Conservation (phyloP, 108 stramenopile genomes). For the Cyclotella baltica region DNA sequence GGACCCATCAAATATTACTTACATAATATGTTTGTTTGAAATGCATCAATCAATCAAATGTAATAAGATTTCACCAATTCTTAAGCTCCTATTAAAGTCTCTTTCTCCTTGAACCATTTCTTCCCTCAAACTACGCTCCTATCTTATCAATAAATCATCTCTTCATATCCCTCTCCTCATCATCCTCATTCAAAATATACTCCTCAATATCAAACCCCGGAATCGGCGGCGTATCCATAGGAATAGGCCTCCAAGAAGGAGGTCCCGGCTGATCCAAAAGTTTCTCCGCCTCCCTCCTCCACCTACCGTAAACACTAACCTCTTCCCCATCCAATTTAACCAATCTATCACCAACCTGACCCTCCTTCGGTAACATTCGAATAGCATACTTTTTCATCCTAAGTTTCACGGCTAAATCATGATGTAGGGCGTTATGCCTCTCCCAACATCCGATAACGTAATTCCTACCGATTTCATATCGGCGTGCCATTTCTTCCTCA, state of each 20-base stretch:
- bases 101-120: too few species aligned
- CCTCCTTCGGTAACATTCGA: conserved; percentile 72
- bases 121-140: neutral
- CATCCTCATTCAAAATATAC: conserved; percentile 57
- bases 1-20: too few species aligned
- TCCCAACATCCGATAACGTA: conserved; percentile 81
- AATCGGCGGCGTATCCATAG: conserved; percentile 79
- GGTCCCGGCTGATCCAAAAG: conserved; percentile 54
- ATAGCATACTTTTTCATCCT: conserved; percentile 79
- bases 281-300: conserved; percentile 67
- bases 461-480: conserved; percentile 70
- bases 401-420: conserved; percentile 83
- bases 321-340: neutral
- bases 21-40: too few species aligned
- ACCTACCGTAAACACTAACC: conserved; percentile 46
- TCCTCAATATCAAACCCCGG: conserved; percentile 69
- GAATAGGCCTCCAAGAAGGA: conserved; percentile 66
- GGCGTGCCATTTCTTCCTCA: conserved; percentile 70
- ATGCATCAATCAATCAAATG: too few species aligned
- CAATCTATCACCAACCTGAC: conserved; percentile 28
- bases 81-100: too few species aligned
- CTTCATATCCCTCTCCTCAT: too few species aligned
- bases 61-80: too few species aligned
- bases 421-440: conserved; percentile 76
- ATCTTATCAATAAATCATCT: too few species aligned